Evolutionary conservation across 2,329 filamentous ascomycete species (phyloP).

Genomic region (Hymenoscyphus repandus): DNA sequence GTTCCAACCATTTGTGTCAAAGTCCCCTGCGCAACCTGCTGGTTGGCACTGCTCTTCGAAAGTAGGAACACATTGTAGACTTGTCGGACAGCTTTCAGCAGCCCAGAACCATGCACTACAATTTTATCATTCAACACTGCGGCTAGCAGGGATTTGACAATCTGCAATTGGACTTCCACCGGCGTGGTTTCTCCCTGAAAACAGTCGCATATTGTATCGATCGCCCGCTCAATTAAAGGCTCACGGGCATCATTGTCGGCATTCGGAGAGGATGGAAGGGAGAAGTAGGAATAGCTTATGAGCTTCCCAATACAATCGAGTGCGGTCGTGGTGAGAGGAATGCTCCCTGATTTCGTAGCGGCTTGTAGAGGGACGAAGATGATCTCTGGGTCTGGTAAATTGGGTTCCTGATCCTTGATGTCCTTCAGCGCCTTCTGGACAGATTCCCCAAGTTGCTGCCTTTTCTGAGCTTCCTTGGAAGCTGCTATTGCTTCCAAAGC

Average conservation of each 20-base stretch:
- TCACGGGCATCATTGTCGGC: conserved; percentile 41
- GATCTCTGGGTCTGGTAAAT: conserved; percentile 82
- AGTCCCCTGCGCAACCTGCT: conserved; percentile 95
- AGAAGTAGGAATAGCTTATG: conserved; percentile 98
- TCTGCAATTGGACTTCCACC: conserved; percentile 90
- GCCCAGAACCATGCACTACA: conserved; percentile 90
- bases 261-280: conserved; percentile 52
- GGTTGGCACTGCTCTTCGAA: conserved; percentile 88
- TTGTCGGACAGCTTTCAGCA: conserved; percentile 93
- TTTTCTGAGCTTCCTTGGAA: conserved; percentile 85
- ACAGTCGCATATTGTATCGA: conserved; percentile 98
- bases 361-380: conserved; percentile 88
- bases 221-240: conserved; percentile 91
- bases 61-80: conserved; percentile 99
- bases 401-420: conserved; percentile 77
- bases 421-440: conserved; percentile 76
- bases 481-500: conserved; percentile 87
- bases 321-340: conserved; percentile 80
- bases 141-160: conserved; percentile 92
- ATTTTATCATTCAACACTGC: conserved; percentile 98
- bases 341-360: conserved; percentile 80
- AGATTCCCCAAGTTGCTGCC: conserved; percentile 76
- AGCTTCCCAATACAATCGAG: conserved; percentile 98
- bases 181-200: conserved; percentile 95
- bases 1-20: conserved; percentile 98